Percentiles rank a stretch among this genome's conserved stretches.
These are phyloP conservation scores for Golubevia pallescens DNA, from an alignment of 1,284 basidiomycete species.

Conservation along the genomic window DNA sequence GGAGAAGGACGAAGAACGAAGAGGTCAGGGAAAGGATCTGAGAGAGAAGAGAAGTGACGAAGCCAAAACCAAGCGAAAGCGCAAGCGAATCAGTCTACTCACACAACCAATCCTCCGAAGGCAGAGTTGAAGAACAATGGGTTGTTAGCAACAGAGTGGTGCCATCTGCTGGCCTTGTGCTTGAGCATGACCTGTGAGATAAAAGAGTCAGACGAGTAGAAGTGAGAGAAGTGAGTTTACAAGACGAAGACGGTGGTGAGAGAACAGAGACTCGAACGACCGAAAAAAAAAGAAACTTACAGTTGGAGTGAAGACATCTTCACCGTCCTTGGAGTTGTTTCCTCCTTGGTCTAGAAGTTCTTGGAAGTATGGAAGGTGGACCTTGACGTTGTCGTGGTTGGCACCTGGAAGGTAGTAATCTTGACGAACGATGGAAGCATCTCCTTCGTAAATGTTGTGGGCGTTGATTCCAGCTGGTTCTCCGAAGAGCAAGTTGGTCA, in stretches of 20 bases:
- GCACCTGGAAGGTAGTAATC: constrained; percentile 40
- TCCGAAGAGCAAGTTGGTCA: constrained; percentile 26
- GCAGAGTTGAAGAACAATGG: constrained; percentile 18
- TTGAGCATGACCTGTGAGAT: constrained; percentile 24
- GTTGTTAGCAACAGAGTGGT: constrained; percentile 29
- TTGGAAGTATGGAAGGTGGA: constrained; percentile 37
- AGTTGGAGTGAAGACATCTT: constrained; percentile 29
- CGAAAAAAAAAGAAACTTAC: background rate
- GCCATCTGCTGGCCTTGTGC: constrained; percentile 31
- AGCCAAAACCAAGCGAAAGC: too few species aligned
- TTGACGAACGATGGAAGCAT: constrained; percentile 34
- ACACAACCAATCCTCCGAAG: background rate
- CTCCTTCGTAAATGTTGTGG: constrained; percentile 42
- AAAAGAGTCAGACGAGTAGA: too few species aligned
- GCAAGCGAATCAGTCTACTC: too few species aligned
- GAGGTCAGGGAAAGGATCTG: background rate
- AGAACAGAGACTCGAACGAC: background rate
- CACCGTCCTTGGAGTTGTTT: constrained; percentile 25
- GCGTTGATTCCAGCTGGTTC: constrained; percentile 34
- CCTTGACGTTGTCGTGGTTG: constrained; percentile 23
- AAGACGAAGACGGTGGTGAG: too few species aligned
- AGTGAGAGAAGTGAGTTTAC: too few species aligned
- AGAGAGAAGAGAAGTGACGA: too few species aligned
- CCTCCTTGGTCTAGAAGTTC: constrained; percentile 32
- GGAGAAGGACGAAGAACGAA: background rate